Percentiles rank a stretch among this genome's conserved stretches.
phyloP scores from a whole-genome alignment of 164 flowering plant species.

The Chimonanthus praecox region DNA sequence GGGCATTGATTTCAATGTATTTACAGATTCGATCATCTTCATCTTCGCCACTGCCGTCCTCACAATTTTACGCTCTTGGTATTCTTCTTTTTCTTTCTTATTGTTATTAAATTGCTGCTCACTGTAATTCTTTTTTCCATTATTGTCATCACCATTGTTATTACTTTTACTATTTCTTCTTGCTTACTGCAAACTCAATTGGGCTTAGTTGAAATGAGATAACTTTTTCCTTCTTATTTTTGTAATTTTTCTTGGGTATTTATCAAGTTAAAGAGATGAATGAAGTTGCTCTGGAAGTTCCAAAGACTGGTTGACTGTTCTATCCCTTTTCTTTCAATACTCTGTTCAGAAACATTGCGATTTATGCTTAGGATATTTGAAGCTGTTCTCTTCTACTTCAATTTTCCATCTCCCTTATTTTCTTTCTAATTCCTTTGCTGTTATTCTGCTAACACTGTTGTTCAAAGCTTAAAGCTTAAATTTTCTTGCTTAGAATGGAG shows the following conservation, averaged over 20 bases:
- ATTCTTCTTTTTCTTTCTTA: slow-evolving; percentile 4
- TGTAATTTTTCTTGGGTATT: too few relatives aligned
- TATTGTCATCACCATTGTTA: too few relatives aligned
- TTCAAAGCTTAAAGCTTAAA: too few relatives aligned
- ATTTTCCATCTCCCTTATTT: too few relatives aligned
- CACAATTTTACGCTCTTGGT: neutral
- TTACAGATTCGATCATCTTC: slow-evolving; percentile 14
- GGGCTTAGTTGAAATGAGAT: slow-evolving; percentile 6
- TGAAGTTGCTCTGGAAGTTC: slow-evolving; percentile 6
- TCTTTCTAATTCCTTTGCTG: too few relatives aligned
- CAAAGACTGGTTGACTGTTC: slow-evolving; percentile 3
- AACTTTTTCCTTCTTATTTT: neutral
- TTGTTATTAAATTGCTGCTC: slow-evolving; percentile 2
- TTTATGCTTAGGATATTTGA: too few relatives aligned
- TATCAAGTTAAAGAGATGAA: neutral
- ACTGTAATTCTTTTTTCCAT: slow-evolving; percentile 17
- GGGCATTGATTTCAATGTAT: slow-evolving; percentile 1
- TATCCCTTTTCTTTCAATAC: neutral
- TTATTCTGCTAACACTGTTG: too few relatives aligned
- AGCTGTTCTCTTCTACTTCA: too few relatives aligned
- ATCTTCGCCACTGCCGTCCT: too few relatives aligned
- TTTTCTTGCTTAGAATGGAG: too few relatives aligned
- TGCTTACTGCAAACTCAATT: slow-evolving; percentile 3
- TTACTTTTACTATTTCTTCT: neutral
- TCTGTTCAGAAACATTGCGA: too few relatives aligned